Conservation (phyloP, 2,329 filamentous ascomycete genomes). For the Claviceps arundinis region DNA sequence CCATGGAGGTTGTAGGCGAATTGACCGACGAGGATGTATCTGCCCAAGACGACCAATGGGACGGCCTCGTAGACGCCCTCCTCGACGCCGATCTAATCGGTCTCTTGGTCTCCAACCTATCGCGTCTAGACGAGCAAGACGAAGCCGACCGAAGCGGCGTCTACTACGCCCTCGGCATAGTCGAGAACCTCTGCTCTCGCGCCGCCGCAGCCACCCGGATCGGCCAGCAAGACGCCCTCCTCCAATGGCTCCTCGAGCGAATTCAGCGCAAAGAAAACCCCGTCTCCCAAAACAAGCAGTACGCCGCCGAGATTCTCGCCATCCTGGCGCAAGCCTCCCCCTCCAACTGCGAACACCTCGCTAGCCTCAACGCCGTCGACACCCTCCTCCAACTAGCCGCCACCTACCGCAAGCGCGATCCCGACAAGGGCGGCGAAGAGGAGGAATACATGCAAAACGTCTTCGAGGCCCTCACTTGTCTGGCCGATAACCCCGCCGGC, state of each 20-base stretch:
- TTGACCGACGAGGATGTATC: conserved; percentile 86
- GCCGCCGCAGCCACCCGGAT: conserved; percentile 56
- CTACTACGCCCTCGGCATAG: conserved; percentile 68
- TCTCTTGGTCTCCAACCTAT: conserved; percentile 64
- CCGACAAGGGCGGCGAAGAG: conserved; percentile 72
- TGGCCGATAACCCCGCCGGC: conserved; percentile 61
- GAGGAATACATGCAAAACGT: conserved; percentile 93
- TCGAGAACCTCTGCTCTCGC: conserved; percentile 77
- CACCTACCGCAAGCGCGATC: conserved; percentile 74
- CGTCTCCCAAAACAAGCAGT: conserved; percentile 86
- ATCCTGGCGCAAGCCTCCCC: conserved; percentile 70
- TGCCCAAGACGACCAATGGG: conserved; percentile 71
- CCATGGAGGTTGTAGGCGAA: conserved; percentile 79
- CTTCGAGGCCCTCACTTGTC: conserved; percentile 73
- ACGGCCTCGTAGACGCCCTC: conserved; percentile 53
- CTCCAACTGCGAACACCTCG: conserved; percentile 50
- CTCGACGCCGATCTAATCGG: conserved; percentile 59
- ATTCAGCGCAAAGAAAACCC: conserved; percentile 54
- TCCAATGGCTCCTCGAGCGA: conserved; percentile 67
- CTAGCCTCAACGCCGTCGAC: conserved; percentile 60
- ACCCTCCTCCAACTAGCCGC: conserved; percentile 70
- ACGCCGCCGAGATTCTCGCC: conserved; percentile 80
- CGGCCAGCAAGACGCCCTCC: conserved; percentile 50
- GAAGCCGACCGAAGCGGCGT: conserved; percentile 68
- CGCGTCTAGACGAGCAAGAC: conserved; percentile 61